These are phyloP conservation scores for Chiua sp. DNA, from an alignment of 1,284 basidiomycete genomes.

Conservation along the genomic window DNA sequence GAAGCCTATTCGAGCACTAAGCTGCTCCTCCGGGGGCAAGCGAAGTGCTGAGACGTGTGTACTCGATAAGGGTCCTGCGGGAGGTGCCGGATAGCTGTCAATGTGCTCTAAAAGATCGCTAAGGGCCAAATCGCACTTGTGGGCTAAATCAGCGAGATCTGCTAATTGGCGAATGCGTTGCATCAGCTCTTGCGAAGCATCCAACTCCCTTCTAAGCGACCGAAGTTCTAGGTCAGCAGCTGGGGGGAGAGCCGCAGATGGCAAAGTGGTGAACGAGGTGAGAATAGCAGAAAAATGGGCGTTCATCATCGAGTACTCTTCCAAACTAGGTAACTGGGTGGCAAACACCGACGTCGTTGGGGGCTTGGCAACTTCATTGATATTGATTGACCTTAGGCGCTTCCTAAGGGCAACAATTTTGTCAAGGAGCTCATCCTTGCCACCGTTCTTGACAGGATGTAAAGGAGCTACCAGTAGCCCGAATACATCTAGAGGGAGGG, in stretches of 20 bases:
- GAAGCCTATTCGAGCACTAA: constrained; percentile 64
- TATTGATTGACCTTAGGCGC: constrained; percentile 62
- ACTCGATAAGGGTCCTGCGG: constrained; percentile 57
- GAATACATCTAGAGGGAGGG: constrained; percentile 57
- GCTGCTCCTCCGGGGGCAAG: constrained; percentile 65
- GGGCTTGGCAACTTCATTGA: constrained; percentile 59
- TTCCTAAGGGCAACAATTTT: constrained; percentile 55
- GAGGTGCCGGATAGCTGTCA: constrained; percentile 71
- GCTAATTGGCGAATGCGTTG: constrained; percentile 57
- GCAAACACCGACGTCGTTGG: constrained; percentile 41
- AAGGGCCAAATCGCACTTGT: constrained; percentile 70
- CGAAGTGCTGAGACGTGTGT: constrained; percentile 47
- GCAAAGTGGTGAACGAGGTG: constrained; percentile 53
- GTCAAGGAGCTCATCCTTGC: constrained; percentile 44
- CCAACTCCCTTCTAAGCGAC: constrained; percentile 63
- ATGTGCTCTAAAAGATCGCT: constrained; percentile 84
- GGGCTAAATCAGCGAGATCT: constrained; percentile 52
- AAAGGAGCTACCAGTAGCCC: constrained; percentile 46
- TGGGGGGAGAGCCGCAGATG: constrained; percentile 45
- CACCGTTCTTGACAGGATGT: constrained; percentile 38
- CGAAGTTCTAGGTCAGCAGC: constrained; percentile 59
- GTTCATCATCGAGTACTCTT: constrained; percentile 50
- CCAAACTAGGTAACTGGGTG: constrained; percentile 55
- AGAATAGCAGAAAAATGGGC: constrained; percentile 51
- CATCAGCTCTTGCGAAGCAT: constrained; percentile 54